Evolutionary conservation across 2,329 filamentous ascomycete genomes (phyloP).

Genomic region (Colletotrichum tropicale): DNA sequence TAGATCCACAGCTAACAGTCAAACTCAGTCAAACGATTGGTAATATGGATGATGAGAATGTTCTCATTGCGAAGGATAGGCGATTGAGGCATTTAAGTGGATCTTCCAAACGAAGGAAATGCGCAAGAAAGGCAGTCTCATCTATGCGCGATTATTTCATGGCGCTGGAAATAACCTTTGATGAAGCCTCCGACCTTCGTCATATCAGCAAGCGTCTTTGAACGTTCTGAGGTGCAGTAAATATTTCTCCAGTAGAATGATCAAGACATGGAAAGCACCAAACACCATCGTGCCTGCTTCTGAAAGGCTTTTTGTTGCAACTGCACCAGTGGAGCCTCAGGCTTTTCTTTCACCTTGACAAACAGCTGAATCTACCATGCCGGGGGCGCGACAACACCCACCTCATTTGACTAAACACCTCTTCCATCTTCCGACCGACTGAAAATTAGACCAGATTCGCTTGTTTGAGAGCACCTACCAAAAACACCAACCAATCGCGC

Average conservation of each 20-base stretch:
- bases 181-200: accelerated
- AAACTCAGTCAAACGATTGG: not conserved
- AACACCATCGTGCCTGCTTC: not conserved
- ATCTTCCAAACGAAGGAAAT: not conserved
- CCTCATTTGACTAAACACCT: not conserved
- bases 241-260: not conserved
- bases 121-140: not conserved
- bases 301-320: not conserved
- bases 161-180: accelerated
- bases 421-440: not conserved
- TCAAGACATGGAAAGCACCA: not conserved
- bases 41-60: not conserved
- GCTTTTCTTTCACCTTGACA: not conserved
- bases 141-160: not conserved
- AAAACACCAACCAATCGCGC: not conserved
- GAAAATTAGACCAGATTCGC: not conserved
- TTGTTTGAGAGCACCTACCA: not conserved
- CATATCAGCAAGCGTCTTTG: not conserved
- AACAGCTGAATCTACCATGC: not conserved
- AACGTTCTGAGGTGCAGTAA: not conserved
- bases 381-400: not conserved
- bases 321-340: not conserved
- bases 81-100: accelerated
- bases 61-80: not conserved
- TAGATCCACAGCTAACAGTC: not conserved